These are phyloP conservation scores for Setomelanomma holmii DNA, from an alignment of 2,329 filamentous ascomycete genomes.

Conservation along the genomic window DNA sequence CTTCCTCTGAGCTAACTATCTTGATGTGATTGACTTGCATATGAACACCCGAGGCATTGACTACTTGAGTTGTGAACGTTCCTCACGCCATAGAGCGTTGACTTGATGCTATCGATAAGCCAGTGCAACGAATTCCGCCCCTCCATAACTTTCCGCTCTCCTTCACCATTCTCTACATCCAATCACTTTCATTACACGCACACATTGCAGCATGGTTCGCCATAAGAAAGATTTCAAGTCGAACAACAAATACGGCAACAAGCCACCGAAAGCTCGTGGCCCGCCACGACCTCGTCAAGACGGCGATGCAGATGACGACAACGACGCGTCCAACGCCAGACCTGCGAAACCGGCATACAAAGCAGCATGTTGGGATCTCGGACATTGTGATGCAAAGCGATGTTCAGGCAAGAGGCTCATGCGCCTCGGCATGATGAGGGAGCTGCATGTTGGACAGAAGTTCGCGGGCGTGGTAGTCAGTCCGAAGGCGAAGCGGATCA, in stretches of 20 bases:
- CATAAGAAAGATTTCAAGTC: constrained; percentile 89
- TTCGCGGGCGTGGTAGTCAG: constrained; percentile 92
- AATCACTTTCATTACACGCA: constrained; percentile 1
- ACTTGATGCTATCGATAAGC: constrained; percentile 38
- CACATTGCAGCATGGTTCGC: constrained; percentile 72
- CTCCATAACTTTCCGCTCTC: constrained; percentile 1
- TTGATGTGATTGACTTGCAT: too few species aligned
- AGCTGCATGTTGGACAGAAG: constrained; percentile 89
- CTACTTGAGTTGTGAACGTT: too few species aligned
- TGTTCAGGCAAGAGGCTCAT: constrained; percentile 97
- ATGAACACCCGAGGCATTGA: too few species aligned
- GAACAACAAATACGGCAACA: constrained; percentile 72
- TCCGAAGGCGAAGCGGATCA: constrained; percentile 85
- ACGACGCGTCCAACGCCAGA: constrained; percentile 34
- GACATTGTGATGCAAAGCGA: constrained; percentile 95
- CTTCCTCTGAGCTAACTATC: too few species aligned
- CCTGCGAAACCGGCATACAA: constrained; percentile 71
- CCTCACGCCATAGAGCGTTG: too few species aligned
- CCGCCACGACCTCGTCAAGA: constrained; percentile 53
- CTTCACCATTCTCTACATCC: not conserved
- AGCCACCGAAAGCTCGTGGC: constrained; percentile 63
- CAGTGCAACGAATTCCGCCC: constrained; percentile 4
- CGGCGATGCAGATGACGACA: constrained; percentile 30
- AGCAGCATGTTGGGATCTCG: constrained; percentile 96
- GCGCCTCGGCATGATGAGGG: constrained; percentile 89